phyloP scores from a whole-genome alignment of 2,329 filamentous ascomycete genomes.

The Geosmithia morbida region DNA sequence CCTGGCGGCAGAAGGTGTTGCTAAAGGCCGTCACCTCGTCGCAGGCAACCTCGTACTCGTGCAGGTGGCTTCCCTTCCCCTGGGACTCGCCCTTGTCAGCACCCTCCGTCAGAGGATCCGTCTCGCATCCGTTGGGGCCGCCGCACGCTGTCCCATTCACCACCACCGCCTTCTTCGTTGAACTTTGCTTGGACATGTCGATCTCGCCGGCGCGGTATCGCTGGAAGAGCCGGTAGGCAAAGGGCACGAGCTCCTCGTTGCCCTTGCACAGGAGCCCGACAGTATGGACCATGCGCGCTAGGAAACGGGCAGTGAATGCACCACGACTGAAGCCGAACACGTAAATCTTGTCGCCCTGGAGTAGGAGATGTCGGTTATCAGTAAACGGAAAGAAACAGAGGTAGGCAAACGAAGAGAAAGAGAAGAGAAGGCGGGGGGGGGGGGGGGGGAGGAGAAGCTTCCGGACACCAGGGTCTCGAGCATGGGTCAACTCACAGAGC shows the following conservation, averaged over 20 bases:
- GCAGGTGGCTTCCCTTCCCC: too few species aligned
- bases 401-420: too few species aligned
- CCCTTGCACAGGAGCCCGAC: conserved; percentile 67
- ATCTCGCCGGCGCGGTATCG: conserved; percentile 22
- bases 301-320: conserved; percentile 60
- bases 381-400: not conserved
- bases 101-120: not conserved
- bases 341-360: conserved; percentile 33
- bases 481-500: conserved; percentile 15
- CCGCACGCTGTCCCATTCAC: too few species aligned
- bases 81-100: too few species aligned
- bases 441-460: too few species aligned
- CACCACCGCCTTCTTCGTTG: too few species aligned
- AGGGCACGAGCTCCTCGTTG: conserved; percentile 59
- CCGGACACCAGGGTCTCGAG: not conserved
- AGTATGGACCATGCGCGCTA: conserved; percentile 75
- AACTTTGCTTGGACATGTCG: conserved; percentile 11
- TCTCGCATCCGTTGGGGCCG: not conserved
- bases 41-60: too few species aligned
- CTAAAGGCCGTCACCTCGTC: too few species aligned
- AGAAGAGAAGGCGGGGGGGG: too few species aligned
- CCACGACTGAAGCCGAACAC: conserved; percentile 64
- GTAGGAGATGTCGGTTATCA: too few species aligned
- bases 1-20: too few species aligned
- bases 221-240: conserved; percentile 27